phyloP scores from a whole-genome alignment of 139 green algal species.

The Penium margaritaceum region DNA sequence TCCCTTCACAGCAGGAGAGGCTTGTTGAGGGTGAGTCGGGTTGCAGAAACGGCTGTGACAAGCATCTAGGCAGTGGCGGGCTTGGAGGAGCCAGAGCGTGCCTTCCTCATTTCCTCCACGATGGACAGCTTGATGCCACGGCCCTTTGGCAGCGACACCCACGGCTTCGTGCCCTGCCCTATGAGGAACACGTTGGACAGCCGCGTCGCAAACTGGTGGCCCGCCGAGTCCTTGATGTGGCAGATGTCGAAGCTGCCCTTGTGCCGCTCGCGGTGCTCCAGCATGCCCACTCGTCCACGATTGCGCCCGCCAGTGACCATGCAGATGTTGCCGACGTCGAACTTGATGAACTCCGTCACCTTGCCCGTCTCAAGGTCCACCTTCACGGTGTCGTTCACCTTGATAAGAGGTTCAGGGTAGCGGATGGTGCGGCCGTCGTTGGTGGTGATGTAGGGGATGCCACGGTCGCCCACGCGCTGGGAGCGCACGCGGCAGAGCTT shows the following conservation, averaged over 20 bases:
- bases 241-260: slow-evolving; percentile 86
- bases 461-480: slow-evolving; percentile 72
- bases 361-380: slow-evolving; percentile 95
- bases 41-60: too few species aligned
- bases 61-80: too few species aligned
- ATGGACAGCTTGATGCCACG: slow-evolving; percentile 92
- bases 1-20: too few species aligned
- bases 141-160: slow-evolving; percentile 93
- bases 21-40: too few species aligned
- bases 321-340: slow-evolving; percentile 86
- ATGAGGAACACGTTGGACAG: slow-evolving; percentile 94
- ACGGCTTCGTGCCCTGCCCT: slow-evolving; percentile 87
- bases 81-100: not conserved
- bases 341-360: slow-evolving; percentile 90
- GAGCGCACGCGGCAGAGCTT: slow-evolving; percentile 91
- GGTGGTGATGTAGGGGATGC: slow-evolving; percentile 83
- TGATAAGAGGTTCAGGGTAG: slow-evolving; percentile 96
- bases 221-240: slow-evolving; percentile 85
- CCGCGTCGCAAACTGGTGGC: slow-evolving; percentile 88
- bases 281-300: slow-evolving; percentile 27
- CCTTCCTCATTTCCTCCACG: slow-evolving; percentile 91
- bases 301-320: slow-evolving; percentile 72
- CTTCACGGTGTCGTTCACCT: slow-evolving; percentile 91
- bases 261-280: slow-evolving; percentile 93
- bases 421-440: slow-evolving; percentile 95